Evolutionary conservation across 2,329 filamentous ascomycete genomes (phyloP).

Genomic region (Fusarium sp.): DNA sequence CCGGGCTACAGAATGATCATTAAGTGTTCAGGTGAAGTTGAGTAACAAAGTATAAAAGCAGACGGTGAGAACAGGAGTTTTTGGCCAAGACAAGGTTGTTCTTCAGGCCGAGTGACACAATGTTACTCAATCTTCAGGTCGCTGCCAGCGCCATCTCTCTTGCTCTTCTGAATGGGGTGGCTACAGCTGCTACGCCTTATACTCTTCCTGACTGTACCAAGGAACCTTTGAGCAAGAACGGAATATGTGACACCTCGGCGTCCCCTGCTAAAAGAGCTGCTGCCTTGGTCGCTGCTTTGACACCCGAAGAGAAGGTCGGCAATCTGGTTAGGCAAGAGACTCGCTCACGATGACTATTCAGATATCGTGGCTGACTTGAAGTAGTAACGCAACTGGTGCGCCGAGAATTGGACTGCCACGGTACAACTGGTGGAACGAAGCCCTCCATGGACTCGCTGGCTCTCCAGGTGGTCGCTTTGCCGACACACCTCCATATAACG

Average conservation of each 20-base stretch:
- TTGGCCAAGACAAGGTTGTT: not conserved
- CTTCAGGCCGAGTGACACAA: accelerated
- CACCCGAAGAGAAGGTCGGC: not conserved
- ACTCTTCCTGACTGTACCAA: not conserved
- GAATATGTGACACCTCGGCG: not conserved
- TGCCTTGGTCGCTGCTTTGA: not conserved
- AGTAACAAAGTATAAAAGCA: not conserved
- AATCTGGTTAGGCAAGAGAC: not conserved
- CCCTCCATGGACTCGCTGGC: not conserved
- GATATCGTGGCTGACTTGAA: accelerated
- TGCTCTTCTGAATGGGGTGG: not conserved
- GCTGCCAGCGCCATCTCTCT: not conserved
- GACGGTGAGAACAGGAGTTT: accelerated
- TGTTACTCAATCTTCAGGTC: not conserved
- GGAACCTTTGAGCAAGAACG: not conserved
- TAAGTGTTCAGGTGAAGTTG: accelerated
- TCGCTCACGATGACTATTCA: accelerated
- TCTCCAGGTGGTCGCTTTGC: not conserved
- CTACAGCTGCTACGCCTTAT: not conserved
- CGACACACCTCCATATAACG: not conserved
- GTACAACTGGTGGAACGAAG: conserved; percentile 26
- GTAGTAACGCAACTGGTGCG: conserved; percentile 3
- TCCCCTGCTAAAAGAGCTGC: not conserved
- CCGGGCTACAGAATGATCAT: accelerated
- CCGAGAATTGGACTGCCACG: conserved; percentile 1